Conservation (phyloP, 2,329 filamentous ascomycete genomes). For the Parascedosporium putredinis region DNA sequence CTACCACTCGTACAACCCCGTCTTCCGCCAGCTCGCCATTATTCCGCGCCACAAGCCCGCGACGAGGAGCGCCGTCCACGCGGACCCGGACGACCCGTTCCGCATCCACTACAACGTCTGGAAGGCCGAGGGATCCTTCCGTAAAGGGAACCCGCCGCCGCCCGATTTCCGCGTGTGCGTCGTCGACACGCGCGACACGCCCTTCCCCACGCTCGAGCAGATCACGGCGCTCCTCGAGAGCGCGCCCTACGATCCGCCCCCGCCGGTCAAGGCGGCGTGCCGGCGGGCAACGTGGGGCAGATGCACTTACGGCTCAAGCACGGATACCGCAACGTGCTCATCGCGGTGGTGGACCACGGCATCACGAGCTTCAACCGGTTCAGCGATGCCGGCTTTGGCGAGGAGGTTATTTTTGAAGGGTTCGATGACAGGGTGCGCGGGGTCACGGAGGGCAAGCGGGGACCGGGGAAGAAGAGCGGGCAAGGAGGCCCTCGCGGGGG, state of each 20-base stretch:
- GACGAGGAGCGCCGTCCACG: neutral
- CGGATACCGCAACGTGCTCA: conserved; percentile 70
- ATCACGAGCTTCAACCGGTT: conserved; percentile 80
- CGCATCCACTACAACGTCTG: conserved; percentile 72
- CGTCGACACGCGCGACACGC: conserved; percentile 61
- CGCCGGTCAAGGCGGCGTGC: conserved; percentile 21
- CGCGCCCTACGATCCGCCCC: conserved; percentile 57
- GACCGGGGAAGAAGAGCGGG: conserved; percentile 12
- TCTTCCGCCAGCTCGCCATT: conserved; percentile 68
- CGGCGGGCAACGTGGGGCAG: conserved; percentile 30
- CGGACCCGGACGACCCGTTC: conserved; percentile 42
- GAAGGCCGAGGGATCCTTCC: conserved; percentile 57
- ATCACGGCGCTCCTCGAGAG: conserved; percentile 61
- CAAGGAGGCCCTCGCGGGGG: conserved; percentile 12
- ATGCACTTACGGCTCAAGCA: conserved; percentile 74
- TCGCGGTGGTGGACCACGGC: conserved; percentile 84
- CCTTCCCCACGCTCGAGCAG: conserved; percentile 63
- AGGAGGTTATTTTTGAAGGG: conserved; percentile 28
- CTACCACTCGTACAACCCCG: conserved; percentile 54
- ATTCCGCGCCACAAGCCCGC: conserved; percentile 58
- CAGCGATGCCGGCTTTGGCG: conserved; percentile 47
- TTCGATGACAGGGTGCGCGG: conserved; percentile 30
- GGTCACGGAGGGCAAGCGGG: conserved; percentile 23
- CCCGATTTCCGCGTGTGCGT: conserved; percentile 84
- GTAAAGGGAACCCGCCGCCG: conserved; percentile 64